Evolutionary conservation across 1,139 yeast genomes (phyloP), one percentile per base, ranked within the genome.

Genomic region (Yarrowia galli): DNA sequence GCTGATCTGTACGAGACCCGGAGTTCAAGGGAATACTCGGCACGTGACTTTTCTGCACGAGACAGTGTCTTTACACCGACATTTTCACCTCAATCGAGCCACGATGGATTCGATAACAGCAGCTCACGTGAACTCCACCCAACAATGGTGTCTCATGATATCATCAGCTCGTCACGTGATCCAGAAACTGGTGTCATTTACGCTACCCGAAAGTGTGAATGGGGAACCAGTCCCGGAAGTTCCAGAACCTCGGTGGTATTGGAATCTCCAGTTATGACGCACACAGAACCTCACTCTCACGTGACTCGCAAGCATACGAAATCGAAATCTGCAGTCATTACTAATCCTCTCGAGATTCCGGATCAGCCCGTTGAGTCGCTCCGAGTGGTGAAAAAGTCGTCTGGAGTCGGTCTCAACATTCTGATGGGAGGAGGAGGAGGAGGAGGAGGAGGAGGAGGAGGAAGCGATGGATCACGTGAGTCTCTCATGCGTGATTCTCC

Each of bases 131-230:
- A 90, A 75, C 93, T 89, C 64, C 85, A 83, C 28, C 88, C 93
- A 6, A 96, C 90, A 56, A 93, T 96, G 12, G 96, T 90, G 78
- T 96, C 89, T 74, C 95, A 86, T 56, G 77, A 90, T 65, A 87
- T 89, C 89, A 87, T 91, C 65, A 89, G 89, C 73, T 82, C 90
- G 74, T 84, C 84, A 49, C 82, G 90, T 74, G 88, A 90, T 58
- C 84, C 93, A 75, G 90, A 89, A 83, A 89, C 88, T 77, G 89
- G 66, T 10, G 46, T 61, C 46, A 61, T 61, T 16, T 46, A 61
- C 46, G 66, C 56, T 3, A 61, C 66, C 0, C 32, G 66, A 15
- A 61, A 46, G 38, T 25, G 38, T 25, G 66, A 61, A 9, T 61
- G 66, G 66, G 66, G 66, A 1, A 13, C 38, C 13, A 42, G 65